Percentiles rank a stretch among this genome's conserved stretches.
Evolutionary conservation across 768 basidiomycete genomes (phyloP).

Genomic region (Lactifluus hygrophoroides): DNA sequence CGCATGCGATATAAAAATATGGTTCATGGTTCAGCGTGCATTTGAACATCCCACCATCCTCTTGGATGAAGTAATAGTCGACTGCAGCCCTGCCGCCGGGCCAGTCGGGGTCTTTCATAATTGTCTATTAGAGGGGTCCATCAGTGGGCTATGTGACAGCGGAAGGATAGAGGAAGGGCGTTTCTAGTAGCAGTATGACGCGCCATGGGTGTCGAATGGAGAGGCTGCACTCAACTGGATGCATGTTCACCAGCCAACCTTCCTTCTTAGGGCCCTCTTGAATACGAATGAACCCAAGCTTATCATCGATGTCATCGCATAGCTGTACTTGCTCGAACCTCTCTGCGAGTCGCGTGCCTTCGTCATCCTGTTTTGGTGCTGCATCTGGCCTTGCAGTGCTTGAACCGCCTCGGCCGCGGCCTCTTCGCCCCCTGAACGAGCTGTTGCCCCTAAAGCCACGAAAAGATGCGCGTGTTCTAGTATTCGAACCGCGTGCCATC

Average conservation of each 20-base stretch:
- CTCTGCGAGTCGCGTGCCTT: constrained; percentile 81
- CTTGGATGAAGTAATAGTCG: constrained; percentile 95
- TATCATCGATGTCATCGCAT: constrained; percentile 86
- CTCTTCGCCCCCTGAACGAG: constrained; percentile 38
- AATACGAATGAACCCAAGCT: constrained; percentile 76
- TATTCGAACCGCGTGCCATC: constrained; percentile 17
- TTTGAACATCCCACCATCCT: constrained; percentile 96
- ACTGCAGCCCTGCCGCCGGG: constrained; percentile 83
- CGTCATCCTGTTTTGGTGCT: constrained; percentile 70
- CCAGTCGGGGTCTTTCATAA: constrained; percentile 80
- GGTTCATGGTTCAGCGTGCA: constrained; percentile 88
- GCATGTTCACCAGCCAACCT: constrained; percentile 99
- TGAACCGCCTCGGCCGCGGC: constrained; percentile 37
- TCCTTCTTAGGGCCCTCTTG: constrained; percentile 71
- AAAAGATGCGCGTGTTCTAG: constrained; percentile 28
- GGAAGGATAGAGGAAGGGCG: not conserved
- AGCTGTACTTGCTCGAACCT: constrained; percentile 71
- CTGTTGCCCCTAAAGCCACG: constrained; percentile 34
- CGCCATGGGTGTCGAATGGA: not conserved
- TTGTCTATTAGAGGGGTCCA: constrained; percentile 43
- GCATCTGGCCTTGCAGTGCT: constrained; percentile 34
- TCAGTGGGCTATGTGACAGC: not conserved
- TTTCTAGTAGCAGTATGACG: not conserved
- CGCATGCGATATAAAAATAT: constrained; percentile 89
- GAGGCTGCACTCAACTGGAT: constrained; percentile 56